These are phyloP conservation scores for Verticillium tricorpus DNA, from an alignment of 2,329 filamentous ascomycete species.

Conservation along the genomic window DNA sequence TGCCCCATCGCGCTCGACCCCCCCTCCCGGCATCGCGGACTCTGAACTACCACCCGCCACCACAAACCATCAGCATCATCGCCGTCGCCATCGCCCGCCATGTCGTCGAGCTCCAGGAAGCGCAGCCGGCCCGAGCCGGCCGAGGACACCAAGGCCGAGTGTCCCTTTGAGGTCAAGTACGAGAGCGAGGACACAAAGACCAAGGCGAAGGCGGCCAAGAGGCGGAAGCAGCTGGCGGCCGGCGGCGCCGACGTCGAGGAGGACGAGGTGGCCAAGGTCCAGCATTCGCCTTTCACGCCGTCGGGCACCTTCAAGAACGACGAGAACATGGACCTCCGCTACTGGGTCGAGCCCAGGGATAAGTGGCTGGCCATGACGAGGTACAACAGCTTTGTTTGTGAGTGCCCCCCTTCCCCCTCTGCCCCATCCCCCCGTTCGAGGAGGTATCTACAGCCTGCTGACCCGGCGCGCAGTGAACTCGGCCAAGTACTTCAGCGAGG, in stretches of 20 bases:
- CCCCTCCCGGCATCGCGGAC: too few species aligned
- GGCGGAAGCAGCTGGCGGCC: slow-evolving; percentile 24
- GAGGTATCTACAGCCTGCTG: neutral
- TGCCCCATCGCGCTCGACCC: too few species aligned
- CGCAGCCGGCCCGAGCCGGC: slow-evolving; percentile 42
- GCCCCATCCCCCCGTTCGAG: neutral
- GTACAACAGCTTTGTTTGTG: slow-evolving; percentile 58
- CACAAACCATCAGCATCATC: neutral
- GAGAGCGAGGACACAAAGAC: slow-evolving; percentile 33
- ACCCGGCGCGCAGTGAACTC: slow-evolving; percentile 42
- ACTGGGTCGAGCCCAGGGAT: slow-evolving; percentile 47
- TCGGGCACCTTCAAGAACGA: slow-evolving; percentile 49
- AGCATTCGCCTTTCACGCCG: slow-evolving; percentile 50
- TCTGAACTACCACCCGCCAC: neutral
- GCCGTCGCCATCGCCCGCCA: slow-evolving; percentile 1
- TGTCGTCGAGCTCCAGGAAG: slow-evolving; percentile 38
- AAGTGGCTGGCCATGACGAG: slow-evolving; percentile 55
- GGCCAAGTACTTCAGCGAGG: slow-evolving; percentile 52
- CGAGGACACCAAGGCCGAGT: slow-evolving; percentile 51
- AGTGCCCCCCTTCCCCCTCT: slow-evolving; percentile 23
- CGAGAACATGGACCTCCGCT: slow-evolving; percentile 51
- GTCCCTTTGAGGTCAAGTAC: slow-evolving; percentile 44
- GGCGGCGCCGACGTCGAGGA: slow-evolving; percentile 28
- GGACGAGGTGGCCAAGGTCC: slow-evolving; percentile 41
- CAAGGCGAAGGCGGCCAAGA: slow-evolving; percentile 44